Base-by-base conservation (phyloP, 148 eudicot species). In the Simmondsia chinensis region DNA sequence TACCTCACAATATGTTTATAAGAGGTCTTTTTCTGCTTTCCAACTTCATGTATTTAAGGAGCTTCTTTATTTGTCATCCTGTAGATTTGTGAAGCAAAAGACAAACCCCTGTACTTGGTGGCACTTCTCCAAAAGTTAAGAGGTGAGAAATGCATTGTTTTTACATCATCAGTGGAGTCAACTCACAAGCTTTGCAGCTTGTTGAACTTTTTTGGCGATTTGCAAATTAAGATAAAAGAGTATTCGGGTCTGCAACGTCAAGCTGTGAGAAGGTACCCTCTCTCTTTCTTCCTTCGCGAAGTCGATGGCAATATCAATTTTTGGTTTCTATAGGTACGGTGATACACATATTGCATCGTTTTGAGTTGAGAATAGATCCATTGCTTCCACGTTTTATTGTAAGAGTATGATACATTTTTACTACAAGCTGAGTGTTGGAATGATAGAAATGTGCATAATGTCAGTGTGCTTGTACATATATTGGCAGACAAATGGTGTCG, bases 231-330 rank as follows among this genome's bases (percentile, higher is more conserved):
- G 56, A 61, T 85, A 66, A 84, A 75, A 63, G 91, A 76, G 39
- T 89, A 80, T 62, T 89, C 97, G 1, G 73, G 97, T 51, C 73
- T 70, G 54, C 97, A 89, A 56, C 93, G 68, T 23, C 94, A 89
- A 52, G 66, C 73, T 9, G 50, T 71, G 42, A 75, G 97, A 74
- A 88, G 95, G 97, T 91, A 65, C 11, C 39, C 24, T 20, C 39
- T 48, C 7, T 21, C 14, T 17, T 20, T 18, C 19, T 34, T 31
- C 33, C 20, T 40, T 9, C 7, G n/a, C n/a, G n/a, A n/a, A n/a
- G n/a, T n/a, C n/a, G n/a, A n/a, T n/a, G n/a, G n/a, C n/a, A n/a
- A n/a, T n/a, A n/a, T n/a, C n/a, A n/a, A n/a, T n/a, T n/a, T n/a
- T n/a, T n/a, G n/a, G n/a, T n/a, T n/a, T n/a, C n/a, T n/a, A n/a